Evolutionary conservation across 1,284 basidiomycete species (phyloP).

Genomic region (Cryptococcus depauperatus): DNA sequence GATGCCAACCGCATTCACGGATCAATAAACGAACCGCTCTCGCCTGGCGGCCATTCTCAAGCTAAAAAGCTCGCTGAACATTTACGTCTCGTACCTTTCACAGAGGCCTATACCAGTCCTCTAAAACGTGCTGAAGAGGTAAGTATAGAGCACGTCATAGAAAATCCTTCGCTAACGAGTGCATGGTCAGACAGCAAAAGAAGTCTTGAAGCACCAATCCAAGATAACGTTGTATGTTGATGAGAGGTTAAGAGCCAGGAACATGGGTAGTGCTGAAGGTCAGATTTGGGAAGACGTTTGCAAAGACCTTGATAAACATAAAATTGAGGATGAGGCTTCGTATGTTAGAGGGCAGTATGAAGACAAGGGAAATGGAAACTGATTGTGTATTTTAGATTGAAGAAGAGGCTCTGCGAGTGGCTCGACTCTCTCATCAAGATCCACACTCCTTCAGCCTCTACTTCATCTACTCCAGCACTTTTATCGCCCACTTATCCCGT

Average conservation of each 20-base stretch:
- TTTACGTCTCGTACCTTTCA: constrained; percentile 12
- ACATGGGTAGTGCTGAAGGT: constrained; percentile 7
- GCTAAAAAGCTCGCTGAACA: constrained; percentile 10
- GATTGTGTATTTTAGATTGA: constrained; percentile 1
- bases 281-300: constrained; percentile 7
- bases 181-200: constrained; percentile 8
- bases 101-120: constrained; percentile 10
- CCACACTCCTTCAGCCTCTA: constrained; percentile 11
- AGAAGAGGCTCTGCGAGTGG: constrained; percentile 9
- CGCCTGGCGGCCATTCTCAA: constrained; percentile 8
- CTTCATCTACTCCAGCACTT: neutral
- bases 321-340: constrained; percentile 3
- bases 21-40: constrained; percentile 8
- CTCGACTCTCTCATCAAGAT: constrained; percentile 4
- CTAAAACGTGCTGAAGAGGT: constrained; percentile 12
- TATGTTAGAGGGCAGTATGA: constrained; percentile 1
- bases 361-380: neutral
- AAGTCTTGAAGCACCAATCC: constrained; percentile 7
- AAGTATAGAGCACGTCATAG: no score
- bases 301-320: neutral
- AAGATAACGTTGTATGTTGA: constrained; percentile 5
- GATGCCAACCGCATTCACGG: constrained; percentile 10
- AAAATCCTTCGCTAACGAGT: no score
- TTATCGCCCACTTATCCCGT: constrained; percentile 1
- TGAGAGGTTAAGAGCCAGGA: constrained; percentile 7